Percentiles rank a stretch among this genome's conserved stretches.
Conservation (phyloP, 2,329 filamentous ascomycete species). For the Alternaria brassicicola region DNA sequence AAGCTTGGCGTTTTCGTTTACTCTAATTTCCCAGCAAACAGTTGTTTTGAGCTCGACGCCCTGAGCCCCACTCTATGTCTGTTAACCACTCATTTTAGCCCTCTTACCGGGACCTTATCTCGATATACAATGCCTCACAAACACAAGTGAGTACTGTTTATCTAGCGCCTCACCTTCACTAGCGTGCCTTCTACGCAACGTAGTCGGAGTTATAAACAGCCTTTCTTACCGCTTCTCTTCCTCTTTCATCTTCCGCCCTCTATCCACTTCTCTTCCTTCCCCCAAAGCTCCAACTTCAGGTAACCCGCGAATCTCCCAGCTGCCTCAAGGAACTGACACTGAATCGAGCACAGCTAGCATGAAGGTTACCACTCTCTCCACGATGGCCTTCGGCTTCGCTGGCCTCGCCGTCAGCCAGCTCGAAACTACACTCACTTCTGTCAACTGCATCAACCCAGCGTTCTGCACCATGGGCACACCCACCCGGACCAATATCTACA, state of each 20-base stretch:
- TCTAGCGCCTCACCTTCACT: rapidly evolving
- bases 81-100: no score
- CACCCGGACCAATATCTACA: not conserved
- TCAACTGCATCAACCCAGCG: not conserved
- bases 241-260: not conserved
- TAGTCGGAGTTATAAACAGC: not conserved
- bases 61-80: not conserved
- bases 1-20: not conserved
- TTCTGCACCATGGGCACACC: not conserved
- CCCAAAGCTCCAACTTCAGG: not conserved
- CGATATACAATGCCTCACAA: not conserved
- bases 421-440: not conserved
- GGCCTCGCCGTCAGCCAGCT: not conserved
- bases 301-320: not conserved
- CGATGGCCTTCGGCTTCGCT: not conserved
- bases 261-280: not conserved
- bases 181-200: not conserved
- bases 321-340: not conserved
- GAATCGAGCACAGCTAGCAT: not conserved
- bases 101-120: not conserved
- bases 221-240: not conserved
- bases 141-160: not conserved
- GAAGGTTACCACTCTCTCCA: not conserved
- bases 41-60: not conserved
- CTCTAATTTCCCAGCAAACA: not conserved